phyloP scores from a whole-genome alignment of 1,284 basidiomycete species.

The Pseudozyma sp. region DNA sequence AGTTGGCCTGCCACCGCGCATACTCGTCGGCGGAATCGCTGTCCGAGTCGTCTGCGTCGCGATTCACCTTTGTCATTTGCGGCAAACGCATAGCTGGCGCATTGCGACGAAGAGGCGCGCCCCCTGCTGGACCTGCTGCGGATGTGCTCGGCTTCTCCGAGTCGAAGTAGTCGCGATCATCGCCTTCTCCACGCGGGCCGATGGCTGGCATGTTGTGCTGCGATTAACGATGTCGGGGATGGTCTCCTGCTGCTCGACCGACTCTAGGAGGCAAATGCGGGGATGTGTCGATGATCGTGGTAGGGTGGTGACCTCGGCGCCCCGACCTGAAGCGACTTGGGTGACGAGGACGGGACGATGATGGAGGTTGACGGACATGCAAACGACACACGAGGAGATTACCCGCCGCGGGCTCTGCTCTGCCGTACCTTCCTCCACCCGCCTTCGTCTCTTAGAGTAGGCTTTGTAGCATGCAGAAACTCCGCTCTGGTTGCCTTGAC shows the following conservation, averaged over 20 bases:
- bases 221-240: not conserved
- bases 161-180: slow-evolving; percentile 1
- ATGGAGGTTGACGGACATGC: too few species aligned
- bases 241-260: not conserved
- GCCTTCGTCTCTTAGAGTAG: too few species aligned
- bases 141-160: slow-evolving; percentile 13
- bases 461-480: too few species aligned
- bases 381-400: too few species aligned
- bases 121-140: slow-evolving; percentile 1
- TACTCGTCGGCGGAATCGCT: slow-evolving; percentile 51
- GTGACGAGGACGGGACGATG: too few species aligned
- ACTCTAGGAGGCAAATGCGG: too few species aligned
- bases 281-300: too few species aligned
- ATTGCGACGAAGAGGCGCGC: slow-evolving; percentile 20
- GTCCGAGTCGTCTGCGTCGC: slow-evolving; percentile 29
- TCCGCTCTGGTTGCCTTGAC: not conserved
- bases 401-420: too few species aligned
- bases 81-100: slow-evolving; percentile 28
- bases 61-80: slow-evolving; percentile 44
- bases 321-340: too few species aligned
- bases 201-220: slow-evolving; percentile 4
- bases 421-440: too few species aligned
- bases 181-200: not conserved
- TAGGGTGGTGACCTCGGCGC: too few species aligned
- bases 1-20: slow-evolving; percentile 31